Base-by-base conservation (phyloP, 2,329 filamentous ascomycete species). In the Trichoderma asperellum region DNA sequence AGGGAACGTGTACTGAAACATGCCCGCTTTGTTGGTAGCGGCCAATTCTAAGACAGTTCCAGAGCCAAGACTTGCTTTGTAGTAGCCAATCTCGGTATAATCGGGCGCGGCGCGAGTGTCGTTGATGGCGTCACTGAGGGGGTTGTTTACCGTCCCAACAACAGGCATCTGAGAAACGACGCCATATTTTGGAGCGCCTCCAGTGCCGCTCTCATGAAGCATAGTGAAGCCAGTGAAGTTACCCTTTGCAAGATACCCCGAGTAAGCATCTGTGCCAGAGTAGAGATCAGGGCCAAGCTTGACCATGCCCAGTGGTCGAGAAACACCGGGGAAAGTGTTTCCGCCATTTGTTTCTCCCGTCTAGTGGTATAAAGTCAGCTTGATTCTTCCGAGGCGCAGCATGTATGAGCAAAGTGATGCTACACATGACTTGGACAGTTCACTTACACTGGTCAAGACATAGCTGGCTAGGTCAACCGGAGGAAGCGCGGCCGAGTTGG, bases 121-220 rank as follows among this genome's bases (percentile, higher is more conserved):
- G n/a, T 85, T 86, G 40, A 87, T 81, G 71, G 86, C 80, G 71
- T 87, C 84, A 5, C 79, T 81, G 29, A 91, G 78, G 2, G 88
- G 88, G 69, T 91, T 85, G 8, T 72, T 73, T 53, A 88, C 77
- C 18, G 75, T 75, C 0, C 86, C 86, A 0, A 84, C 73, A 0
- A 87, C 77, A 0, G 87, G 88, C 77, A 89, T 82, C 76, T 89
- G 88, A 1, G 86, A 81, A 37, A 89, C 85, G 1, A 90, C 87
- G 5, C 90, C 90, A 70, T 92, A 92, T 76, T 91, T 92, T 0
- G 90, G 88, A 1, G 88, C 88, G 1, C 90, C 90, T 8, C 90
- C 90, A 0, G 89, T 92, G 3, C 89, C 89, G 70, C 85, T 87
- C 75, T 90, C 88, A 72, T 91, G 89, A 74, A 90, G 86, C 84